Percentiles rank a stretch among this genome's conserved stretches.
phyloP scores from a whole-genome alignment of 768 basidiomycete species.

The Kwoniella pini region DNA sequence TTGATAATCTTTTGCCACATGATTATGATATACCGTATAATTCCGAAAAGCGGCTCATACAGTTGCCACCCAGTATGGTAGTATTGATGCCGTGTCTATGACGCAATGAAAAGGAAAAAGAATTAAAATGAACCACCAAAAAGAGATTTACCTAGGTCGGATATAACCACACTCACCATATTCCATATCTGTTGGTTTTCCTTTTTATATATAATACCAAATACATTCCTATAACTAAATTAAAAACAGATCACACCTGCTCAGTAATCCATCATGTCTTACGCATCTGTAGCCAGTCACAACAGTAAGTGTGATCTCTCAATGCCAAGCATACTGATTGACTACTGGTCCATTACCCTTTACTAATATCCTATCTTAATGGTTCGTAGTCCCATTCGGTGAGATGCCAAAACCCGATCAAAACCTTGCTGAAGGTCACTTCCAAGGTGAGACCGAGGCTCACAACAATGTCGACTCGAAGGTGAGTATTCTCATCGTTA shows the following conservation, averaged over 20 bases:
- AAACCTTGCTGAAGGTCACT: conserved; percentile 61
- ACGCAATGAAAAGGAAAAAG: conserved; percentile 5
- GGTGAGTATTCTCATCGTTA: too few relatives aligned
- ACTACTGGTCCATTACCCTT: background rate
- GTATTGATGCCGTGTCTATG: conserved; percentile 17
- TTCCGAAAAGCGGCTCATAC: background rate
- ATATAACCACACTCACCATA: background rate
- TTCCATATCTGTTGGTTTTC: too few relatives aligned
- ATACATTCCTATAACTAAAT: conserved; percentile 4
- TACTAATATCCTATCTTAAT: too few relatives aligned
- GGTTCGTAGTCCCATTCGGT: conserved; percentile 47
- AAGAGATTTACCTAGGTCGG: background rate
- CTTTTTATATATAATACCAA: background rate
- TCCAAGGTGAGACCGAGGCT: conserved; percentile 52
- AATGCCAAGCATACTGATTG: background rate
- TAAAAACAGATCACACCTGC: conserved; percentile 2
- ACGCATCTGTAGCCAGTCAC: conserved; percentile 67
- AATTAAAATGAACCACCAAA: background rate
- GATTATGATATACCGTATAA: background rate
- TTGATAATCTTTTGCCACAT: conserved; percentile 1
- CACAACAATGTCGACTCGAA: conserved; percentile 59
- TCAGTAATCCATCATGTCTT: conserved; percentile 61
- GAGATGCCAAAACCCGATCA: conserved; percentile 67
- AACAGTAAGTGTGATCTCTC: conserved; percentile 57
- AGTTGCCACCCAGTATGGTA: background rate